Conservation (phyloP, 768 basidiomycete genomes). For the Xanthoconium purpureum region DNA sequence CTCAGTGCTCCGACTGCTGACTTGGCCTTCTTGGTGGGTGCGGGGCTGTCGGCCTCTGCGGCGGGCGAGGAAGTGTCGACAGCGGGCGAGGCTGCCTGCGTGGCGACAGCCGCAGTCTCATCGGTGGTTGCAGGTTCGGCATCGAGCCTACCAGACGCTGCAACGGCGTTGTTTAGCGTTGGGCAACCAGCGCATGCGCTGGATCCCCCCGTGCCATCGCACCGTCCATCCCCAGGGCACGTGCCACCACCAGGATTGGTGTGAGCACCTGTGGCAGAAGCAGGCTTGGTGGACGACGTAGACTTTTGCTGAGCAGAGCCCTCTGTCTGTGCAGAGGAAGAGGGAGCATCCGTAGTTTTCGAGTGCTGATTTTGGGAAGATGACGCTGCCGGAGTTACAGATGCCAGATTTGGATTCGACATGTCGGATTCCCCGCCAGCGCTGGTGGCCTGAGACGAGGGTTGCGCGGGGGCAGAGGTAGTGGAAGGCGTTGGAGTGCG, state of each 20-base stretch:
- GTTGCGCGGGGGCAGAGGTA: conserved; percentile 32
- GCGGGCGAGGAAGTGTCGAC: conserved; percentile 36
- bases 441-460: conserved; percentile 33
- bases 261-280: conserved; percentile 32
- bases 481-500: conserved; percentile 35
- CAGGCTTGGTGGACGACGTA: conserved; percentile 26
- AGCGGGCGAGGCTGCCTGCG: conserved; percentile 27
- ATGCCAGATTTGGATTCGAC: conserved; percentile 36
- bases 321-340: conserved; percentile 29
- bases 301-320: conserved; percentile 27
- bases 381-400: conserved; percentile 29
- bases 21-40: conserved; percentile 32
- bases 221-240: conserved; percentile 98
- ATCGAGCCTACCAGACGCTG: conserved; percentile 42
- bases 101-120: conserved; percentile 18
- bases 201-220: conserved; percentile 95
- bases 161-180: conserved; percentile 85
- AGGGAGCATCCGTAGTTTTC: conserved; percentile 29
- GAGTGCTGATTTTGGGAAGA: conserved; percentile 32
- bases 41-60: conserved; percentile 29
- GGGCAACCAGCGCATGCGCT: conserved; percentile 94
- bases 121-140: conserved; percentile 32
- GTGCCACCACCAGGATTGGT: conserved; percentile 50
- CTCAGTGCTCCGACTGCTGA: conserved; percentile 68
- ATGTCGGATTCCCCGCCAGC: conserved; percentile 34